A percentile compares a stretch with the other conserved stretches of the same genome.
phyloP scores from a whole-genome alignment of 1,284 basidiomycete species.

The Papiliotrema flavescens region DNA sequence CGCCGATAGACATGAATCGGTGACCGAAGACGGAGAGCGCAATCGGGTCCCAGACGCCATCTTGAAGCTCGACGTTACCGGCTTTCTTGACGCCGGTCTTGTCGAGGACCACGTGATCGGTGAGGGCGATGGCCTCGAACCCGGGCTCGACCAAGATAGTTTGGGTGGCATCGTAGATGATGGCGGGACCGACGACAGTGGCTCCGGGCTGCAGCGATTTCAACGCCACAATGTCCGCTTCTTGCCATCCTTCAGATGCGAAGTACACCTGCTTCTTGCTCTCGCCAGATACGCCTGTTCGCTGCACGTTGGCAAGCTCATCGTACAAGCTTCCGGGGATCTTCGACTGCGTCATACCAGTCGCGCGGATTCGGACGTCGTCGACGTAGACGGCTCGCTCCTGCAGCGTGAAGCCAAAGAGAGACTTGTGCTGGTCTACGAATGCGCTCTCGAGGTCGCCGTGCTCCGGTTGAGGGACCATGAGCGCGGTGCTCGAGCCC shows the following conservation, averaged over 20 bases:
- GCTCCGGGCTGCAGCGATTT: constrained; percentile 2
- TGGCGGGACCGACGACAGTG: constrained; percentile 26
- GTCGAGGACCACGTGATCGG: too few species aligned
- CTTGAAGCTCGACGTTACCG: not conserved
- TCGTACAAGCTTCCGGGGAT: constrained; percentile 1
- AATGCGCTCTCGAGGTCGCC: constrained; percentile 80
- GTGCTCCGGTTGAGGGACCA: constrained; percentile 60
- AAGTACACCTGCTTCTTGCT: constrained; percentile 4
- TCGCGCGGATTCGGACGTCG: constrained; percentile 19
- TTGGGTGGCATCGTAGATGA: constrained; percentile 41
- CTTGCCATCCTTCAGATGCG: constrained; percentile 3
- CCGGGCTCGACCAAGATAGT: constrained; percentile 22
- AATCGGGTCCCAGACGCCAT: not conserved
- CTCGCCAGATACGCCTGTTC: not conserved
- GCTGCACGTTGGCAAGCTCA: not conserved
- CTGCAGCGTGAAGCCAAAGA: constrained; percentile 78
- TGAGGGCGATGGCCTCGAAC: constrained; percentile 17
- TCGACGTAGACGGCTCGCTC: constrained; percentile 1
- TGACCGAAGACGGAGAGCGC: constrained; percentile 49
- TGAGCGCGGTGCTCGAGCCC: constrained; percentile 74
- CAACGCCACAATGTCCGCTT: constrained; percentile 5
- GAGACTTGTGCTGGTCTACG: constrained; percentile 67
- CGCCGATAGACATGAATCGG: constrained; percentile 50
- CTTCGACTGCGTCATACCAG: constrained; percentile 24
- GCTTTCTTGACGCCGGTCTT: not conserved